Evolutionary conservation across 1,139 yeast species (phyloP), one percentile per base, ranked within the genome.

Genomic region (Arxiozyma telluris): DNA sequence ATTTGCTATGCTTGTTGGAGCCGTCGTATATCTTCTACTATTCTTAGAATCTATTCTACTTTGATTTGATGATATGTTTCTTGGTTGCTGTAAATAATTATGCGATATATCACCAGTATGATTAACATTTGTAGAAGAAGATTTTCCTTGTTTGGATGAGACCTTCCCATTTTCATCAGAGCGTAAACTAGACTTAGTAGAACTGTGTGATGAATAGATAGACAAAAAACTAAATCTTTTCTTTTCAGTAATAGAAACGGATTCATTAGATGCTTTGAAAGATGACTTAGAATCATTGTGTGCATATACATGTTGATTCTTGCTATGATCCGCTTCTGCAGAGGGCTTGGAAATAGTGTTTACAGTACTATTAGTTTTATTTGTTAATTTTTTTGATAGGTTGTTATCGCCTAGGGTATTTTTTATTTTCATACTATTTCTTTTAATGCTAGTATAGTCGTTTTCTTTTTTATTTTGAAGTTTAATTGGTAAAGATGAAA

Each of bases 191-290:
- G 63, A 57, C 38, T 55, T 63, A 4, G 65, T 59, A 20, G 61
- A 52, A 50, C 55, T 62, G 45, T 58, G 59, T 12, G 60, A 58
- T 4, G 68, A 62, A 49, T 63, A 63, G 49, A 64, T 61, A 18
- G 71, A 66, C 34, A 65, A 49, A 25, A 67, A 53, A 51, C 67
- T 64, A 42, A 64, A 64, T 49, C 68, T 56, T 47, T 39, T 51
- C 25, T 50, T 42, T 20, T 51, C 49, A 47, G 43, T 42, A 41
- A 39, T 22, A 21, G 20, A 17, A 12, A 30, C 41, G 1, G 25
- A 45, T 30, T 45, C 47, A 9, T 17, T 45, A 3, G 47, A 45
- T 30, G 41, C 25, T 18, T 27, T 45, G 20, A 27, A 27, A 17
- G 47, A 27, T 11, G 47, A 45, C 18, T 9, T 45, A 11, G 47